Percentiles rank a stretch among this genome's conserved stretches.
phyloP scores from a whole-genome alignment of 2,329 filamentous ascomycete species.

The Aspergillus calidoustus region DNA sequence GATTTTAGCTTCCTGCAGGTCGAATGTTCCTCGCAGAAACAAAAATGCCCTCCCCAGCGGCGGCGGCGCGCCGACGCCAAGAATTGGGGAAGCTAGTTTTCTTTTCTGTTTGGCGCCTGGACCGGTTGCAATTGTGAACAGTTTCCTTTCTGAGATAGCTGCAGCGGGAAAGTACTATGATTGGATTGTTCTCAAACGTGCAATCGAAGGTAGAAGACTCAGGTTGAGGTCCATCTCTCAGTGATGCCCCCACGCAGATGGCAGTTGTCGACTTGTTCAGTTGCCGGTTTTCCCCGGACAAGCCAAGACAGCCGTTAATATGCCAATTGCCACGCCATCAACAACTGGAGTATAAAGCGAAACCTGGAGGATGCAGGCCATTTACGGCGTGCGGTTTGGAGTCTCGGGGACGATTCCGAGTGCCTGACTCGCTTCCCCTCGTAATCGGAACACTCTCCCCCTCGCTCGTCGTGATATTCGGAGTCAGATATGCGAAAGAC shows the following conservation, averaged over 20 bases:
- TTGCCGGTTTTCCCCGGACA: background rate
- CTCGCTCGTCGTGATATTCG: background rate
- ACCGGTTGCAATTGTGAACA: conserved; percentile 7
- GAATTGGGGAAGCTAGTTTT: conserved; percentile 9
- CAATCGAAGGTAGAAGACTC: background rate
- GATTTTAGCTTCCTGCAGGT: conserved; percentile 8
- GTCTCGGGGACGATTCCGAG: background rate
- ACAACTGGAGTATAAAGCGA: background rate
- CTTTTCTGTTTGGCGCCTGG: conserved; percentile 11
- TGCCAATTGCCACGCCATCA: background rate
- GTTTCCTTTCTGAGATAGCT: conserved; percentile 22
- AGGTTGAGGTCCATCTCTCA: background rate
- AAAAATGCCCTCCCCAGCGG: background rate
- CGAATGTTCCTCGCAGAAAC: conserved; percentile 5
- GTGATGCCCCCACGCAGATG: conserved; percentile 2
- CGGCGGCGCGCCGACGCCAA: background rate
- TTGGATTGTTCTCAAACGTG: conserved; percentile 13
- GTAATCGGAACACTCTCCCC: background rate
- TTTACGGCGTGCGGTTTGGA: background rate
- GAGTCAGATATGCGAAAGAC: background rate
- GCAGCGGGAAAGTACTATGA: conserved; percentile 25
- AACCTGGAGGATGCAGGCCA: background rate
- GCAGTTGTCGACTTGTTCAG: background rate
- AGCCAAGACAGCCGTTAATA: conserved; percentile 3
- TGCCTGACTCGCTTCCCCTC: background rate